Evolutionary conservation across 2,329 filamentous ascomycete species (phyloP), one percentile per base, ranked within the genome.

Genomic region (Fragosphaeria purpurea): DNA sequence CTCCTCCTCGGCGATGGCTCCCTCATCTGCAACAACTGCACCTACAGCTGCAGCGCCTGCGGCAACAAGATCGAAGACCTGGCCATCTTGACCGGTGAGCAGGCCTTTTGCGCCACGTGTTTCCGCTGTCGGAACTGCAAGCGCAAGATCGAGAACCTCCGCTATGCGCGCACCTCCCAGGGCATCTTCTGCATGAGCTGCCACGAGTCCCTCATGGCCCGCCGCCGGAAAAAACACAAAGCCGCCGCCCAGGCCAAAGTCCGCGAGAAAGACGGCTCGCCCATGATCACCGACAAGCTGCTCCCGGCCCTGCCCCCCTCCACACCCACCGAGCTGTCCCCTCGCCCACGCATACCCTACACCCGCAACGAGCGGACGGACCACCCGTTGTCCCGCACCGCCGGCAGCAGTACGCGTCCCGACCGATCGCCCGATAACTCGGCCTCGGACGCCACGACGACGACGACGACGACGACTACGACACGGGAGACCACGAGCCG

Each of bases 151-250:
- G 93, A 98, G 69, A 98, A 98, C 65, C 75, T 98, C 57, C 84
- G 91, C 65, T 98, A 97, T 80, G 93, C 93, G 50, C 83, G 93
- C 63, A 98, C 93, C 1, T 96, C 91, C 7, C 93, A 97, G 68
- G 93, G 93, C 54, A 98, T 98, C 60, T 97, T 98, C 65, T 98
- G 93, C 71, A 98, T 98, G 93, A 89, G 85, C 62, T 98, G 93
- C 65, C 93, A 98, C 64, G 93, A 98, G 68, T 93, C 88, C 33
- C 71, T 98, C 48, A 97, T 97, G 89, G 88, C 91, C 46, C 78
- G 91, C 56, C 79, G 91, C 57, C 80, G 88, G 62, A 96, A 97
- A 70, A 89, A 88, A 66, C 83, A 85, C 40, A 89, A 88, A 66
- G 78, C 82, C 48, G 74, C 77, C 41, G 74, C 77, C 1, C 74